Percentiles rank a stretch among this genome's conserved stretches.
Conservation (phyloP, 2,329 filamentous ascomycete species). For the Lasiodiplodia hormozganensis region DNA sequence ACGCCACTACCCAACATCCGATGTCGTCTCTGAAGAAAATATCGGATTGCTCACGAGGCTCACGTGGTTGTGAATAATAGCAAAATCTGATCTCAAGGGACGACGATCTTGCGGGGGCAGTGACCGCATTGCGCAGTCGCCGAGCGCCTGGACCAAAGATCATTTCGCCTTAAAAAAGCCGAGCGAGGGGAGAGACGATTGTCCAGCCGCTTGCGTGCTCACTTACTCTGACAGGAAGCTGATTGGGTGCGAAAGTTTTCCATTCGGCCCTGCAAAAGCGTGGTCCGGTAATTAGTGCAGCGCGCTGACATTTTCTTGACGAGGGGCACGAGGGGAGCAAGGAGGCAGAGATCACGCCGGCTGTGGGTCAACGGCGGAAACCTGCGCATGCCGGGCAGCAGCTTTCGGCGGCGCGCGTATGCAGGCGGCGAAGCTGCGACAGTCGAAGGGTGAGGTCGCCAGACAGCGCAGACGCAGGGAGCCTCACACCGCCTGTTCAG, state of each 20-base stretch:
- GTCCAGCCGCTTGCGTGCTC: constrained; percentile 26
- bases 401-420: constrained; percentile 17
- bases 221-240: constrained; percentile 11
- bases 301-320: constrained; percentile 3
- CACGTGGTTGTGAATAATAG: constrained; percentile 9
- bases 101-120: constrained; percentile 25
- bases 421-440: constrained; percentile 20
- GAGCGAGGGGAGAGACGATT: constrained; percentile 13
- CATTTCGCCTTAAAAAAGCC: constrained; percentile 13
- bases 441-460: constrained; percentile 15
- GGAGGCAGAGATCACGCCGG: constrained; percentile 22
- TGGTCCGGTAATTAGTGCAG: constrained; percentile 23
- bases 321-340: constrained; percentile 17
- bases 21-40: constrained; percentile 8
- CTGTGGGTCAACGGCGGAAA: constrained; percentile 17
- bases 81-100: constrained; percentile 23
- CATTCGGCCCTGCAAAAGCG: constrained; percentile 17
- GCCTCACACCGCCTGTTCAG: constrained; percentile 27
- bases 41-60: background rate
- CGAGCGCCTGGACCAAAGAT: constrained; percentile 19
- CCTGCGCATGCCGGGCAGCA: constrained; percentile 23
- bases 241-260: constrained; percentile 24
- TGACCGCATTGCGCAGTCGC: constrained; percentile 25
- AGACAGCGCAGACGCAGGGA: constrained; percentile 25
- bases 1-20: background rate